Evolutionary conservation across 2,329 filamentous ascomycete genomes (phyloP).

Genomic region (Microcera coccophila): DNA sequence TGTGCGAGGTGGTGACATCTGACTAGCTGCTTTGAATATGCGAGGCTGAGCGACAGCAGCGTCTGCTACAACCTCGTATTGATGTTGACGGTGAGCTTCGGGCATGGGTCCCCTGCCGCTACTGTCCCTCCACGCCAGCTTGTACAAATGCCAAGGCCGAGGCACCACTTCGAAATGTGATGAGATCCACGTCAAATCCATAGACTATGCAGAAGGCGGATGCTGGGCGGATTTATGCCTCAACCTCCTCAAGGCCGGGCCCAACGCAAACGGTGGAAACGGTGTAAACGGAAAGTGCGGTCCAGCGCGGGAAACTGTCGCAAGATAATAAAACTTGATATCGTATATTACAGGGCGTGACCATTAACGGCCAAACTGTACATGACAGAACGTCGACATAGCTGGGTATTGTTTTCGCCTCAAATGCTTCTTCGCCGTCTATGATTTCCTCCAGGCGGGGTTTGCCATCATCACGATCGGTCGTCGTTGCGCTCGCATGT

Average conservation of each 20-base stretch:
- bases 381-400: constrained; percentile 20
- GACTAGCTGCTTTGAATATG: no score
- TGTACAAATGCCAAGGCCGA: not conserved
- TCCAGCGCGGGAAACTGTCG: constrained; percentile 15
- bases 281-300: constrained; percentile 8
- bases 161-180: not conserved
- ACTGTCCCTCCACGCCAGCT: no score
- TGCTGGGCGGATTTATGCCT: not conserved
- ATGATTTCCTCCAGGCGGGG: constrained; percentile 35
- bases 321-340: constrained; percentile 19
- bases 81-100: no score
- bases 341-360: constrained; percentile 29
- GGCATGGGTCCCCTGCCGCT: no score
- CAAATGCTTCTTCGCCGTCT: constrained; percentile 12
- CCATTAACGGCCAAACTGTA: constrained; percentile 24
- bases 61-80: no score
- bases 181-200: not conserved
- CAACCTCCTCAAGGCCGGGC: constrained; percentile 9
- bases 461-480: constrained; percentile 60
- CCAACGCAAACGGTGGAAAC: no score
- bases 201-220: not conserved
- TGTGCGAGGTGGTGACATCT: no score
- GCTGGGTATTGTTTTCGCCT: constrained; percentile 25
- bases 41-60: no score
- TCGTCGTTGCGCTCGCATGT: constrained; percentile 67